These are phyloP conservation scores for Crithidia mellificae DNA, from an alignment of 208 protist genomes.

Conservation along the genomic window DNA sequence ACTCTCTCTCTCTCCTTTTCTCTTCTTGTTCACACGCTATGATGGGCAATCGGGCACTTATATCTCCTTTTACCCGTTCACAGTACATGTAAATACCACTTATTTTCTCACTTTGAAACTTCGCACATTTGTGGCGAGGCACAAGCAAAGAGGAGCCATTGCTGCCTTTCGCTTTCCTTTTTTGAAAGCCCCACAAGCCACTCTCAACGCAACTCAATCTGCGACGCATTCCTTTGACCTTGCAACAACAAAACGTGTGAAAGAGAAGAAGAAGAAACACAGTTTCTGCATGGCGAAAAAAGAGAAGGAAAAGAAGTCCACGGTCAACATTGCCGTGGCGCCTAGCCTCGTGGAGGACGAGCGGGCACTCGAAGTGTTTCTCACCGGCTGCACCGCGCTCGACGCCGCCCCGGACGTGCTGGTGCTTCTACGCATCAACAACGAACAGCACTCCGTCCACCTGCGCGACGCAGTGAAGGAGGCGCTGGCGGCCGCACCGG, in stretches of 20 bases:
- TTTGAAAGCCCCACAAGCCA: too few relatives aligned
- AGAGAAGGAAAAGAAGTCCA: constrained; percentile 31
- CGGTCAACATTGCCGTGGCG: neutral
- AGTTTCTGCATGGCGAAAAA: constrained; percentile 21
- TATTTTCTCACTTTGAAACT: too few relatives aligned
- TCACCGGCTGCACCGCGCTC: neutral
- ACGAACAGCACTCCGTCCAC: constrained; percentile 17
- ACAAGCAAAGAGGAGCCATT: too few relatives aligned
- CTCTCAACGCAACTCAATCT: too few relatives aligned
- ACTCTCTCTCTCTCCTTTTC: too few relatives aligned
- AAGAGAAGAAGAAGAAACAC: neutral
- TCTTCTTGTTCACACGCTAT: too few relatives aligned
- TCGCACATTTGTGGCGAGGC: too few relatives aligned
- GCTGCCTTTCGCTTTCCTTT: too few relatives aligned
- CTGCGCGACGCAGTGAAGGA: constrained; percentile 29
- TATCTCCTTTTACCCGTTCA: too few relatives aligned
- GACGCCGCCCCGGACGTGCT: constrained; percentile 15
- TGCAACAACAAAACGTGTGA: neutral
- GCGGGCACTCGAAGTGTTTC: constrained; percentile 28
- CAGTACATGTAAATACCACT: too few relatives aligned
- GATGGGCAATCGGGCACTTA: too few relatives aligned
- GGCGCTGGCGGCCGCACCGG: constrained; percentile 1
- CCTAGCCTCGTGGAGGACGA: constrained; percentile 22
- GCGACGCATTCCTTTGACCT: too few relatives aligned
- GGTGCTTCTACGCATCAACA: constrained; percentile 26